A percentile compares a stretch with the other conserved stretches of the same genome.
Conservation (phyloP, 1,139 yeast species). For the Ogataea hybrid region DNA sequence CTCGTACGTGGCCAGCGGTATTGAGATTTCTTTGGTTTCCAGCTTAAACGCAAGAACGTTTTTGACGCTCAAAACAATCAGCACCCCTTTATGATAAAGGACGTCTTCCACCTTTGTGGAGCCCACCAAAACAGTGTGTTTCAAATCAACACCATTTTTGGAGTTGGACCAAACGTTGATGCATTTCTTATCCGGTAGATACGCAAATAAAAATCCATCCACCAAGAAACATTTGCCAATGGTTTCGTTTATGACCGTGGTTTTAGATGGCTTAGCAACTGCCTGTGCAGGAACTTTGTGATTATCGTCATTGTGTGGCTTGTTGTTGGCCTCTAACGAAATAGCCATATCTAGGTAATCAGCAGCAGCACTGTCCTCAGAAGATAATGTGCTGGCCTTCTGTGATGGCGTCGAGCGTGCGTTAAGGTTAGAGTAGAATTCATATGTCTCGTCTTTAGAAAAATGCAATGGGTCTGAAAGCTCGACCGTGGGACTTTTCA, state of each 20-base stretch:
- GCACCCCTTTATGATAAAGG: slow-evolving; percentile 12
- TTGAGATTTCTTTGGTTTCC: not conserved
- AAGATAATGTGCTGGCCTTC: not conserved
- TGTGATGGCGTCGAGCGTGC: not conserved
- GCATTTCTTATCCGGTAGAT: slow-evolving; percentile 14
- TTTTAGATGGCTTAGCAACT: not conserved
- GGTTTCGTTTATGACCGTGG: slow-evolving; percentile 3
- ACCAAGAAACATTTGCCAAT: slow-evolving; percentile 15
- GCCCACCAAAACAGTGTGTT: slow-evolving; percentile 14
- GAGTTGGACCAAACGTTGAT: slow-evolving; percentile 19
- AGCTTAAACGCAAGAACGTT: slow-evolving; percentile 15
- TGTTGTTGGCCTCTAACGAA: slow-evolving; percentile 22
- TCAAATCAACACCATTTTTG: slow-evolving; percentile 8
- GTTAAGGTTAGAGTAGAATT: slow-evolving; percentile 14
- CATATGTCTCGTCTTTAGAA: slow-evolving; percentile 19
- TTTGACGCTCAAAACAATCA: slow-evolving; percentile 18
- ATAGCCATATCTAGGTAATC: slow-evolving; percentile 27
- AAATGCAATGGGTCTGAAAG: slow-evolving; percentile 24
- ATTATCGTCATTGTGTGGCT: slow-evolving; percentile 7
- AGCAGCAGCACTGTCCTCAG: slow-evolving; percentile 7
- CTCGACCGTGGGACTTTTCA: slow-evolving; percentile 33
- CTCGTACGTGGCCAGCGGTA: slow-evolving; percentile 10
- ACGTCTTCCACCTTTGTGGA: slow-evolving; percentile 16
- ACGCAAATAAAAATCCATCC: slow-evolving; percentile 10
- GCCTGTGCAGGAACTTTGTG: not conserved